phyloP scores from a whole-genome alignment of 1,284 basidiomycete species.

The Ganoderma multipileum region DNA sequence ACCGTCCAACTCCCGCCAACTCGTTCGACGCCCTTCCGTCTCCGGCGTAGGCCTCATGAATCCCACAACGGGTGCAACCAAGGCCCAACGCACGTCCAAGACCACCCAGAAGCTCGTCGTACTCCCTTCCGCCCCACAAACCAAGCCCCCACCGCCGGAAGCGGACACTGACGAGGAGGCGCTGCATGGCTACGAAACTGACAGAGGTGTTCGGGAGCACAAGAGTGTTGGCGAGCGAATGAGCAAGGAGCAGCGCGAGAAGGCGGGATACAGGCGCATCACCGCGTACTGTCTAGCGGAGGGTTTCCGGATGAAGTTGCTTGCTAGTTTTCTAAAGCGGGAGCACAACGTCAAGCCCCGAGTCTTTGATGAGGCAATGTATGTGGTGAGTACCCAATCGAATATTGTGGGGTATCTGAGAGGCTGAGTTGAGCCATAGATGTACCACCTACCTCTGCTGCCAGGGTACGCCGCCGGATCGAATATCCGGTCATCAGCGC shows the following conservation, averaged over 20 bases:
- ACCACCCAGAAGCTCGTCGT: slow-evolving; percentile 92
- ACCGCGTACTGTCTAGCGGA: slow-evolving; percentile 92
- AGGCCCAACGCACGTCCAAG: slow-evolving; percentile 84
- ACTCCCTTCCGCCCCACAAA: slow-evolving; percentile 91
- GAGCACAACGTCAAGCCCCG: slow-evolving; percentile 93
- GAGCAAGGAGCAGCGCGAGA: slow-evolving; percentile 78
- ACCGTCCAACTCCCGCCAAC: slow-evolving; percentile 23
- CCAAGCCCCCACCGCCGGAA: slow-evolving; percentile 71
- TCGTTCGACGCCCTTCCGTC: slow-evolving; percentile 36
- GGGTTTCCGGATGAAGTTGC: slow-evolving; percentile 79
- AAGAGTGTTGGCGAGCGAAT: slow-evolving; percentile 85
- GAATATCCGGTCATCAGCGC: slow-evolving; percentile 84
- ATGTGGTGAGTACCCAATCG: slow-evolving; percentile 68
- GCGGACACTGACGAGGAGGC: slow-evolving; percentile 59
- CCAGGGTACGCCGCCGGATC: slow-evolving; percentile 90
- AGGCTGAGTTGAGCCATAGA: slow-evolving; percentile 48
- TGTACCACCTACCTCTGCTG: slow-evolving; percentile 91
- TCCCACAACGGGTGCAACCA: slow-evolving; percentile 36
- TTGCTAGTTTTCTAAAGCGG: slow-evolving; percentile 86
- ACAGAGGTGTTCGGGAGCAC: slow-evolving; percentile 69
- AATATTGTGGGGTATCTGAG: neutral
- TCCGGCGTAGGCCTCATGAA: slow-evolving; percentile 38
- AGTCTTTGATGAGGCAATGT: slow-evolving; percentile 93
- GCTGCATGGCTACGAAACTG: slow-evolving; percentile 68
- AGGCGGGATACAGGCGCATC: slow-evolving; percentile 78